Conservation (phyloP, 2,329 filamentous ascomycete species). For the Elsinoe arachidis region DNA sequence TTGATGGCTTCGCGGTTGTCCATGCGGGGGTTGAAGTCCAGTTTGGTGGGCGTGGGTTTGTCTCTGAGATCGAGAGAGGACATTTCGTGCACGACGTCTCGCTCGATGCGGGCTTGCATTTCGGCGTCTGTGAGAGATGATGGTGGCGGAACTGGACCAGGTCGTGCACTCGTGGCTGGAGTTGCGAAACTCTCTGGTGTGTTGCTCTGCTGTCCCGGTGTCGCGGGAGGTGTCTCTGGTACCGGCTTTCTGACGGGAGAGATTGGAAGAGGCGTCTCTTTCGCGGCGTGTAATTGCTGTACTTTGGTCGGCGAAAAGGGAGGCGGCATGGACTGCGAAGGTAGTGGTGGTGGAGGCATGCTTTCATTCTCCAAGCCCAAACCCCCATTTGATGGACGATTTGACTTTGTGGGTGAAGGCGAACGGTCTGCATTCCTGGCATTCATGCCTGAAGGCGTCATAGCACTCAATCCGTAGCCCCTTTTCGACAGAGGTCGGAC, state of each 20-base stretch:
- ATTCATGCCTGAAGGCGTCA: slow-evolving; percentile 78
- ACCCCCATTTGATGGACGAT: not conserved
- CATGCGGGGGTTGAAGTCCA: not conserved
- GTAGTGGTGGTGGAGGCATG: slow-evolving; percentile 29
- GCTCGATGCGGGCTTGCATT: slow-evolving; percentile 40
- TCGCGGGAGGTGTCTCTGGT: slow-evolving; percentile 28
- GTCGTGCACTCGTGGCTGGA: slow-evolving; percentile 25
- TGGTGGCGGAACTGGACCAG: slow-evolving; percentile 17
- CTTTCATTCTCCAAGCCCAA: slow-evolving; percentile 14
- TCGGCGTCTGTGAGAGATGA: slow-evolving; percentile 36
- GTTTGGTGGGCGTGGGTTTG: slow-evolving; percentile 17
- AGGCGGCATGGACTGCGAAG: slow-evolving; percentile 22
- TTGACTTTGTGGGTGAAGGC: slow-evolving; percentile 22
- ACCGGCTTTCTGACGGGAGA: slow-evolving; percentile 37
- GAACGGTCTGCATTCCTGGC: slow-evolving; percentile 48
- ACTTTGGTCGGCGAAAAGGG: slow-evolving; percentile 32
- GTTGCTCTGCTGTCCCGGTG: slow-evolving; percentile 23
- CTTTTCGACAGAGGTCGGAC: slow-evolving; percentile 71
- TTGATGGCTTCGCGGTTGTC: not conserved
- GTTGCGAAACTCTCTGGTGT: slow-evolving; percentile 19
- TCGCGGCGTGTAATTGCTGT: slow-evolving; percentile 22
- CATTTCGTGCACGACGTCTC: slow-evolving; percentile 32
- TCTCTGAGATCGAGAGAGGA: slow-evolving; percentile 20
- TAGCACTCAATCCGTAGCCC: slow-evolving; percentile 54
- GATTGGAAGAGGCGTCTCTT: slow-evolving; percentile 37